phyloP scores from a whole-genome alignment of 306 rosid genomes.

The Trifolium fragiferum region DNA sequence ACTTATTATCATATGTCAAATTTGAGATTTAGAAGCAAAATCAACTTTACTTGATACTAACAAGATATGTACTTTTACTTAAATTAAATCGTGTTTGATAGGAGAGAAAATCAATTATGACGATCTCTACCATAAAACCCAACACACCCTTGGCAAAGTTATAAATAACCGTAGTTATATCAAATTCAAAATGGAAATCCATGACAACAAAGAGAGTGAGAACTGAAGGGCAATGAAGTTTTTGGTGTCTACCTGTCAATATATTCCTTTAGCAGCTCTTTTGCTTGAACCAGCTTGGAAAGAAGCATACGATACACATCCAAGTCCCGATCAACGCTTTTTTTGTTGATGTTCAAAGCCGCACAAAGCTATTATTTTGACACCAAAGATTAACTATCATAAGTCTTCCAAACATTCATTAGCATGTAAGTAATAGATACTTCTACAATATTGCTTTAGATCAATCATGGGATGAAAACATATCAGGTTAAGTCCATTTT shows the following conservation, averaged over 20 bases:
- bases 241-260: constrained; percentile 70
- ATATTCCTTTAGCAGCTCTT: constrained; percentile 86
- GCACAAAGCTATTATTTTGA: constrained; percentile 70
- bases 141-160: constrained; percentile 1
- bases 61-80: background rate
- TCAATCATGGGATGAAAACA: constrained; percentile 12
- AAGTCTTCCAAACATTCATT: constrained; percentile 2
- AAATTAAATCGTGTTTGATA: background rate
- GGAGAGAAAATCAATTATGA: background rate
- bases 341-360: constrained; percentile 71
- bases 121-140: background rate
- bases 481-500: constrained; percentile 35
- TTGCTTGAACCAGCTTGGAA: constrained; percentile 96
- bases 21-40: background rate
- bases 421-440: constrained; percentile 10
- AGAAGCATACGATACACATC: constrained; percentile 88
- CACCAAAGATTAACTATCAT: constrained; percentile 39
- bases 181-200: constrained; percentile 2
- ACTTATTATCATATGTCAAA: background rate
- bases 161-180: background rate
- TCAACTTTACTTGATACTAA: background rate
- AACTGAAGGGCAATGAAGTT: constrained; percentile 25
- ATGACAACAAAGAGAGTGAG: background rate
- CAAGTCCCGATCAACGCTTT: constrained; percentile 87
- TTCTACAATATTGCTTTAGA: constrained; percentile 15